Base-by-base conservation (phyloP, 2,329 filamentous ascomycete genomes). In the Mollisiaceae sp. region DNA sequence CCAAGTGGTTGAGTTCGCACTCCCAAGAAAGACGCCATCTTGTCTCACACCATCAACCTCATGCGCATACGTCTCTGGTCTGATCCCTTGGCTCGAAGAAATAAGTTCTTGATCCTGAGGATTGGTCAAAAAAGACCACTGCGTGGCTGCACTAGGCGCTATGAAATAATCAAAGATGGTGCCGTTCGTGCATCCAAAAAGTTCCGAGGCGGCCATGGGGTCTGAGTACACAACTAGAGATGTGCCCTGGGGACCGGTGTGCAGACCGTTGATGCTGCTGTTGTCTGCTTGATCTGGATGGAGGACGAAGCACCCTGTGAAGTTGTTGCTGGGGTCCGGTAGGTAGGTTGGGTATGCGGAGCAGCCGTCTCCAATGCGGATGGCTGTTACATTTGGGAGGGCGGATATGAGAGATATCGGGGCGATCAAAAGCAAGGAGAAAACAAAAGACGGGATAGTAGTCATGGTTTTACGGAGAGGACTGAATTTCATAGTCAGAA, bases 11-110 rank as follows among this genome's bases (percentile, higher is more conserved):
- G 20, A 12, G 36, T 55, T 55, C 27, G 8, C 24, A n/a, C 18
- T n/a, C 24, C 52, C 52, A 12, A 55, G 22, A 55, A 55, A 55
- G 24, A 55, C 52, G 8, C 52, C 52, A 55, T 55, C 52, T n/a
- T 55, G 52, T 15, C 52, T 55, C 24, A 55, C 52, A 4, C 52
- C 52, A 12, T 12, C 52, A 55, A 55, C 18, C 15, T 55, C 52
- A 55, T 55, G 52, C 12, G 52, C 52, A 55, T 55, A 55, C 1
- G 52, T 35, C 35, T 55, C 52, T 20, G 24, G 52, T 24, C 36
- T 27, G 27, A 55, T 6, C 18, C 52, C 52, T 9, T 32, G 14
- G 2, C 4, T 24, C 52, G 52, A 18, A 20, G 18, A 55, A 8
- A n/a, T 22, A 5, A 55, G 12, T 20, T 35, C 18, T 4, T 35